Evolutionary conservation across 2,329 filamentous ascomycete species (phyloP).

Genomic region (Penicillium nordicum): DNA sequence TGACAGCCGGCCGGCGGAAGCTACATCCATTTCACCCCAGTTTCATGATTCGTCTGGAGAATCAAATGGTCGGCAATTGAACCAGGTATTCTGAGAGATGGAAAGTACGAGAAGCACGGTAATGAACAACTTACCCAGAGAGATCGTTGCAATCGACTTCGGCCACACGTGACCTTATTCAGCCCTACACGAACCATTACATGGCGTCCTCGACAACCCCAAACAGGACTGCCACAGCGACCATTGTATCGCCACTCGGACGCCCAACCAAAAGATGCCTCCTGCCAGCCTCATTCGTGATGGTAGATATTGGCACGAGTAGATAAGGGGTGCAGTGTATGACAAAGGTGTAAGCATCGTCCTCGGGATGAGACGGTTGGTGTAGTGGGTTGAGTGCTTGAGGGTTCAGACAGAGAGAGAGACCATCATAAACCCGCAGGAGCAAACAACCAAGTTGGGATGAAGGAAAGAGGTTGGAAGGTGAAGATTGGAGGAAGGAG

Average conservation of each 20-base stretch:
- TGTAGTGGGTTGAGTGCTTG: too few relatives aligned
- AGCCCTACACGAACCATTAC: background rate
- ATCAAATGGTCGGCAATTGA: background rate
- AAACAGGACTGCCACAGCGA: background rate
- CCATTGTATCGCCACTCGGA: background rate
- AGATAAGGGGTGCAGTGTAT: too few relatives aligned
- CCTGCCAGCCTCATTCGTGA: background rate
- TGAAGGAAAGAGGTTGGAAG: background rate
- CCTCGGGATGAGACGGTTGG: background rate
- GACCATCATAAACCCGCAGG: too few relatives aligned
- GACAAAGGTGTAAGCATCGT: too few relatives aligned
- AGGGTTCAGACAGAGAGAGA: too few relatives aligned
- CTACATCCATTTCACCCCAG: background rate
- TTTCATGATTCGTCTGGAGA: background rate
- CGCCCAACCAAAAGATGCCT: too few relatives aligned
- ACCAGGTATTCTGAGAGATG: background rate
- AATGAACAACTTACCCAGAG: background rate
- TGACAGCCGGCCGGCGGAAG: conserved; percentile 1
- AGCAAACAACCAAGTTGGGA: background rate
- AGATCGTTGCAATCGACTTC: background rate
- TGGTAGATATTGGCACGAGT: too few relatives aligned
- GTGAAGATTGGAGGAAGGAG: too few relatives aligned
- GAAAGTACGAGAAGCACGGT: background rate
- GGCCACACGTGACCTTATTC: background rate
- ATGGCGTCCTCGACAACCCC: too few relatives aligned